Evolutionary conservation across 345 rosid species (phyloP).

Genomic region (Rhodamnia rubescens): DNA sequence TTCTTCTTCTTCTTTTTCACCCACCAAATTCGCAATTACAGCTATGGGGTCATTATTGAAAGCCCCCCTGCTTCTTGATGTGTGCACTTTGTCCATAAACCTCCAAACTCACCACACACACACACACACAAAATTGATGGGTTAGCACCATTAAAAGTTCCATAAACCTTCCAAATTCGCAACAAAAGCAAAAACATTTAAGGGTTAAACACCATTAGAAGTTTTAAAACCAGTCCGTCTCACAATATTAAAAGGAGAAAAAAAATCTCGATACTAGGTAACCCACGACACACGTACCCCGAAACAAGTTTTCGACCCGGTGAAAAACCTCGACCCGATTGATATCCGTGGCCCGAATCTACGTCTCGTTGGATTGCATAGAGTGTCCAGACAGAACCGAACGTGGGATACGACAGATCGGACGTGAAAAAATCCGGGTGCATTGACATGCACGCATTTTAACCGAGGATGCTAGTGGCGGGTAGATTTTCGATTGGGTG

Average conservation of each 20-base stretch:
- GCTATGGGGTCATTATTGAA: not conserved
- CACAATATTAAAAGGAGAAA: no score
- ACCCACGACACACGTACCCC: rapidly evolving
- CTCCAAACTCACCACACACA: no score
- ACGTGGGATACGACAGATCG: rapidly evolving
- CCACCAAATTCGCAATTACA: not conserved
- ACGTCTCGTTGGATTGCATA: not conserved
- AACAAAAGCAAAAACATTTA: rapidly evolving
- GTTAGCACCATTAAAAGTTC: no score
- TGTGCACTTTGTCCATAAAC: not conserved
- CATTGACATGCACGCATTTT: not conserved
- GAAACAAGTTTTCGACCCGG: not conserved
- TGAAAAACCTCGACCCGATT: not conserved
- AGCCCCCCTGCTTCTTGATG: not conserved
- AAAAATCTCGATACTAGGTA: rapidly evolving
- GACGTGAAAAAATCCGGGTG: not conserved
- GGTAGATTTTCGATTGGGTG: not conserved
- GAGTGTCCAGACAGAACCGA: not conserved
- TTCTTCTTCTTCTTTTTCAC: no score
- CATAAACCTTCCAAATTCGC: not conserved
- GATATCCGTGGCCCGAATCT: not conserved
- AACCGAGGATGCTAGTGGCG: not conserved
- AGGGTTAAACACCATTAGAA: rapidly evolving
- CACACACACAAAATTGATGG: no score
- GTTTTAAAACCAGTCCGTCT: not conserved